phyloP scores from a whole-genome alignment of 2,329 filamentous ascomycete species.

The Cryphonectria radicalis region DNA sequence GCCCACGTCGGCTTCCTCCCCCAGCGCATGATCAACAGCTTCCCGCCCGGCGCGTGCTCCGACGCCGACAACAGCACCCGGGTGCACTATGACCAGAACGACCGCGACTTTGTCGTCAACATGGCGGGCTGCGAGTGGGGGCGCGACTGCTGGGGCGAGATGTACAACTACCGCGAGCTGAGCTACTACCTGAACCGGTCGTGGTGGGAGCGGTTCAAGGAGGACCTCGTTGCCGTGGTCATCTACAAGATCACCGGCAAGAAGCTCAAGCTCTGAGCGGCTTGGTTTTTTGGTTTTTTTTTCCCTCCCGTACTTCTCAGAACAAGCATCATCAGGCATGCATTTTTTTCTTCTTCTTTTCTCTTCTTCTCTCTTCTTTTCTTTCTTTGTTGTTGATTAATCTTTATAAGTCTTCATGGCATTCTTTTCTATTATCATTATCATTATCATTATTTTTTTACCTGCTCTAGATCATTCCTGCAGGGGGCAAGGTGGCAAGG shows the following conservation, averaged over 20 bases:
- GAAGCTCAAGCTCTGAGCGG: conserved; percentile 57
- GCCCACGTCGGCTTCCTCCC: conserved; percentile 86
- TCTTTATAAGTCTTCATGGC: conserved; percentile 6
- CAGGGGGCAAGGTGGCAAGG: neutral
- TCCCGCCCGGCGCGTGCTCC: conserved; percentile 86
- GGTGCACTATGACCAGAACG: conserved; percentile 84
- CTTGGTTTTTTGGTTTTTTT: neutral
- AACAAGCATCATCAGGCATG: neutral
- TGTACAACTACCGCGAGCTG: conserved; percentile 92
- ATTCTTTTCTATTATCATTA: conserved; percentile 13
- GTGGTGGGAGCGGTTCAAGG: conserved; percentile 77
- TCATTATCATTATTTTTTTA: neutral
- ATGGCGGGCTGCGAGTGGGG: conserved; percentile 99
- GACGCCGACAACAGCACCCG: conserved; percentile 74
- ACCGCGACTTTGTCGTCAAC: conserved; percentile 93
- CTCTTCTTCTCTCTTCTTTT: conserved; percentile 5
- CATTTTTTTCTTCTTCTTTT: conserved; percentile 16
- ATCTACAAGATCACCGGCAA: conserved; percentile 68
- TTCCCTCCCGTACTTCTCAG: neutral
- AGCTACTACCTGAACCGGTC: conserved; percentile 89
- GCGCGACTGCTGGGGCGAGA: conserved; percentile 95
- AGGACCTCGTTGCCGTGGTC: conserved; percentile 63
- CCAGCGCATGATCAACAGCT: conserved; percentile 92
- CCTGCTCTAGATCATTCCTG: conserved; percentile 7
- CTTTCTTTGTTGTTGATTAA: neutral